A percentile compares a stretch with the other conserved stretches of the same genome.
Conservation (phyloP, 164 flowering plant species). For the Stephania yunnanensis region DNA sequence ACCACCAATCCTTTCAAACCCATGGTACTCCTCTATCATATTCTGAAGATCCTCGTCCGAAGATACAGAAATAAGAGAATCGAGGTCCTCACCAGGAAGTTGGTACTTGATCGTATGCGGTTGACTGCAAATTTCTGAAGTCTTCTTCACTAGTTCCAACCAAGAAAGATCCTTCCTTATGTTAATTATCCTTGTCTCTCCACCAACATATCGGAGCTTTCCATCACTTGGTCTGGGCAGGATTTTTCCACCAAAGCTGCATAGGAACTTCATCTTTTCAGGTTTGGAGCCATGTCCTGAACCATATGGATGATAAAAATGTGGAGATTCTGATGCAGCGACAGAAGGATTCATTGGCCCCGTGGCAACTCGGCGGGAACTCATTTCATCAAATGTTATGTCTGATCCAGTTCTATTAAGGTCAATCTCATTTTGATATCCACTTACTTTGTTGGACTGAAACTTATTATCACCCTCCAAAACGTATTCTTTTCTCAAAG, state of each 20-base stretch:
- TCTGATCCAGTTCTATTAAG: constrained; percentile 17
- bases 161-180: constrained; percentile 42
- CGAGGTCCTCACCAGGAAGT: constrained; percentile 92
- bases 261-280: constrained; percentile 64
- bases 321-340: constrained; percentile 29
- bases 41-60: constrained; percentile 80
- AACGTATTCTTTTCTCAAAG: constrained; percentile 6
- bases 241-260: constrained; percentile 87
- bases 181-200: constrained; percentile 74
- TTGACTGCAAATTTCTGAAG: constrained; percentile 44
- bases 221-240: constrained; percentile 78
- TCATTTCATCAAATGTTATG: constrained; percentile 20
- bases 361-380: constrained; percentile 16
- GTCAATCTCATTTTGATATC: constrained; percentile 25
- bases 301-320: constrained; percentile 20
- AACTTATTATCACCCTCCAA: constrained; percentile 23
- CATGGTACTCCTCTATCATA: constrained; percentile 79
- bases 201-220: constrained; percentile 86
- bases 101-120: constrained; percentile 74
- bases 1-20: constrained; percentile 42
- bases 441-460: constrained; percentile 21
- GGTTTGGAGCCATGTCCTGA: constrained; percentile 30
- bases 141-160: constrained; percentile 53
- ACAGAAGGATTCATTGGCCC: constrained; percentile 18
- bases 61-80: constrained; percentile 78